Base-by-base conservation (phyloP, 2,329 filamentous ascomycete genomes). In the Emergomyces pasteurianus region DNA sequence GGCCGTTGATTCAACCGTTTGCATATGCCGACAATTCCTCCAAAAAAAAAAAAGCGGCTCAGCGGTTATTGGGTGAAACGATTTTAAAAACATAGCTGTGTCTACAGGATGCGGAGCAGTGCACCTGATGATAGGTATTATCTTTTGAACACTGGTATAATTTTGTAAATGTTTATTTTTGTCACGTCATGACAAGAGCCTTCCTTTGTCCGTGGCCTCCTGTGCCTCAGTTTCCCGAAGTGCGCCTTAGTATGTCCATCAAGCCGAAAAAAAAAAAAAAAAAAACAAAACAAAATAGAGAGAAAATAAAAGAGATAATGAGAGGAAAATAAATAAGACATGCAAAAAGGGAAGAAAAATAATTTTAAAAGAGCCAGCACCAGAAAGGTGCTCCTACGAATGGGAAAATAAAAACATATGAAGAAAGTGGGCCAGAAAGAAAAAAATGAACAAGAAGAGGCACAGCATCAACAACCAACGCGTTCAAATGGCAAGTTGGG, bases 241-340 rank as follows among this genome's bases (percentile, higher is more conserved):
- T 38, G 57, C 57, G 42, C 57, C 57, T 58, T 46, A 49, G 43
- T 57, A 57, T 57, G 54, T 46, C 54, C 54, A 57, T 42, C 23
- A 57, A 46, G 40, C 40, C 40, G 40, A 46, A 57, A 46, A 16
- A 5, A 57, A 21, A 58, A 21, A 50, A 31, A 49, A 18, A 58
- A 10, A 40, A 47, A 34, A 49, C n/a, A 50, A 31, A 49, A 18
- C 47, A 10, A 40, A 47, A 34, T 36, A n/a, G n/a, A n/a, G n/a
- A n/a, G n/a, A n/a, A n/a, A n/a, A n/a, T 40, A 16, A 21, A 58
- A 43, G n/a, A 47, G 16, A 58, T 18, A 7, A 18, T 23, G 31
- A 26, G 16, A 36, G 34, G 28, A 26, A 26, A 8, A 58, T 31
- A 58, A 49, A 40, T 18, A 28, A 28, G 26, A 57, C 36, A 42